Evolutionary conservation across 768 basidiomycete species (phyloP), one percentile per base, ranked within the genome.

Genomic region (Thelephora ganbajun): DNA sequence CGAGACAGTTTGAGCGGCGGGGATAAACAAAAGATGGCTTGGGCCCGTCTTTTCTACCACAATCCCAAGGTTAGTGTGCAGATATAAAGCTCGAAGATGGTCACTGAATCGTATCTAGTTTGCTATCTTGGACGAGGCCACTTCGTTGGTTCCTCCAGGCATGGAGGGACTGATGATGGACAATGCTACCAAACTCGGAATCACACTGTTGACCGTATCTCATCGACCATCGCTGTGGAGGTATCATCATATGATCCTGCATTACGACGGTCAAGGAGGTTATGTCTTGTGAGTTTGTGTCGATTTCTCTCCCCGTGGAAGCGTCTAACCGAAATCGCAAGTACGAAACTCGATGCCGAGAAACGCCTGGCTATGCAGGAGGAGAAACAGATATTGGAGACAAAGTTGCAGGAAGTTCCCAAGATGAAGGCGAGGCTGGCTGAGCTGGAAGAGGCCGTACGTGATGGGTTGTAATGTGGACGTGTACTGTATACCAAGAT

Each of bases 141-240:
- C 94, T 3, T 90, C 87, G 14, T 80, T 93, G 3, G 93, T 99
- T 6, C 92, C 92, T 2, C 75, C 83, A 4, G 89, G 93, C 46
- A 81, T 93, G 62, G 94, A 97, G 66, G 89, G 84, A 45, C 68
- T 74, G 64, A 93, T 98, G 90, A 97, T 94, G 80, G 87, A 90
- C 59, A 76, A 86, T 55, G 93, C 92, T 2, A 85, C 86, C 0
- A 68, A 72, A 45, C 69, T 96, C 22, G 86, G 84, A 1, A 97
- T 97, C 57, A 97, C 93, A 0, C 72, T 98, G 20, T 65, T 98
- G 53, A 97, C 92, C 1, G 93, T 98, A 30, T 94, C 91, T 34
- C 93, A 98, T 67, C 80, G 93, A 7, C 88, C 93, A 18, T 91
- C 88, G 23, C 62, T 97, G 51, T 98, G 92, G 90, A 83, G 83